Base-by-base conservation (phyloP, 495 filamentous ascomycete species). In the Penicillium macrosclerotiorum region DNA sequence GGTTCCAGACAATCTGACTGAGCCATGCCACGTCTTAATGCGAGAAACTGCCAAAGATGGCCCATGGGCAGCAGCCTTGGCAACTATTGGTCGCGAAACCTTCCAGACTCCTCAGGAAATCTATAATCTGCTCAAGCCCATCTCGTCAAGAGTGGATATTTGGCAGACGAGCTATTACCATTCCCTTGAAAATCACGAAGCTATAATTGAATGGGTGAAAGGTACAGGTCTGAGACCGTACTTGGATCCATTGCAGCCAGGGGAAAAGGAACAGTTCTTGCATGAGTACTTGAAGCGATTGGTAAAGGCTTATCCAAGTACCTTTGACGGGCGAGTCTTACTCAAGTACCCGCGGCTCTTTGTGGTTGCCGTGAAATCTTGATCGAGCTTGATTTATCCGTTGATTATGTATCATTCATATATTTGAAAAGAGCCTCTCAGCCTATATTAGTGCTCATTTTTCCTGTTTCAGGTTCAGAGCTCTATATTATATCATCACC, bases 161-260 rank as follows among this genome's bases (percentile, higher is more conserved):
- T 80, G 75, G 69, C 66, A 71, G 39, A 79, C 73, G 17, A 51
- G 62, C 24, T 82, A 82, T 45, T 64, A 72, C 19, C 77, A 82
- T 48, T 55, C 72, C 5, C 59, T 82, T 23, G 64, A 59, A 5
- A 64, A 53, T 8, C 74, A 73, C 29, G 46, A 54, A 29, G 73
- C 63, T 17, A 70, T 82, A 35, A 70, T 81, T 14, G 75, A 79
- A 53, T 82, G 79, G 79, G 75, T 80, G 1, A 73, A 73, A 55
- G 73, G 74, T 5, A 79, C 74, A 4, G 79, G 77, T 8, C 51
- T 82, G 47, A 54, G 63, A 49, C 78, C 78, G 3, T 81, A 68
- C 47, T 17, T 81, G 40, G 63, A 76, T 51, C 62, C 65, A 7
- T 52, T 78, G 43, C 39, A 50, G 1, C 30, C 37, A 1, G 51